phyloP scores from a whole-genome alignment of 768 basidiomycete genomes.

The Tulasnella sp. region DNA sequence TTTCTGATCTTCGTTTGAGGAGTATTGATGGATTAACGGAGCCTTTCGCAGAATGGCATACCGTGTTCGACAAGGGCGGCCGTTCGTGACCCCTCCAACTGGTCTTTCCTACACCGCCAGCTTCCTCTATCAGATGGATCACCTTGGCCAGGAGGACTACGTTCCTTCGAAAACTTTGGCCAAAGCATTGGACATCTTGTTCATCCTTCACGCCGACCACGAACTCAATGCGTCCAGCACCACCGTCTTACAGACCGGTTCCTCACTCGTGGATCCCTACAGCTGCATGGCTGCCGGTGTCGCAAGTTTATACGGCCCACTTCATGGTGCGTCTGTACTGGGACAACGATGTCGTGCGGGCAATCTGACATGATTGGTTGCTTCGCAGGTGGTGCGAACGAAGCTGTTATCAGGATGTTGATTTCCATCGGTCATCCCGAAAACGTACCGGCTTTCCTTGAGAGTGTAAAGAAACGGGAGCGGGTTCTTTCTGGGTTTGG shows the following conservation, averaged over 20 bases:
- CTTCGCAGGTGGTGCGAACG: slow-evolving; percentile 67
- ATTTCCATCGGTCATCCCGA: slow-evolving; percentile 78
- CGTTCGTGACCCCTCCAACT: slow-evolving; percentile 74
- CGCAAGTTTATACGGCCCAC: slow-evolving; percentile 57
- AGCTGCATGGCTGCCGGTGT: slow-evolving; percentile 79
- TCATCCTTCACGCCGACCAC: slow-evolving; percentile 83
- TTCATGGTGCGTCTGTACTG: slow-evolving; percentile 38
- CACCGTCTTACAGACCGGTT: slow-evolving; percentile 77
- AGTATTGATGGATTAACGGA: background rate
- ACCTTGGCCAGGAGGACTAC: slow-evolving; percentile 61
- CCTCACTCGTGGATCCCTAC: slow-evolving; percentile 84
- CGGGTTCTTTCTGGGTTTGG: slow-evolving; percentile 86
- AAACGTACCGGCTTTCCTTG: slow-evolving; percentile 76
- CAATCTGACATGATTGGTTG: background rate
- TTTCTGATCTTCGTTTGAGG: background rate
- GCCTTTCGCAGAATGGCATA: slow-evolving; percentile 63
- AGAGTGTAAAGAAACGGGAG: slow-evolving; percentile 78
- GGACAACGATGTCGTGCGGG: slow-evolving; percentile 5
- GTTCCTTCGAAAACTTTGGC: slow-evolving; percentile 73
- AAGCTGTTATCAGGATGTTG: slow-evolving; percentile 91
- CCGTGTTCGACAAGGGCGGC: slow-evolving; percentile 79
- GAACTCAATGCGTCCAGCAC: slow-evolving; percentile 82
- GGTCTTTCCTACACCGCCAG: slow-evolving; percentile 77
- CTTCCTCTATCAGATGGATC: slow-evolving; percentile 87
- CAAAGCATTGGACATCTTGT: slow-evolving; percentile 78